Evolutionary conservation across 352 stramenopile genomes (phyloP), one percentile per base, ranked within the genome.

Genomic region (Pythium folliculosum): DNA sequence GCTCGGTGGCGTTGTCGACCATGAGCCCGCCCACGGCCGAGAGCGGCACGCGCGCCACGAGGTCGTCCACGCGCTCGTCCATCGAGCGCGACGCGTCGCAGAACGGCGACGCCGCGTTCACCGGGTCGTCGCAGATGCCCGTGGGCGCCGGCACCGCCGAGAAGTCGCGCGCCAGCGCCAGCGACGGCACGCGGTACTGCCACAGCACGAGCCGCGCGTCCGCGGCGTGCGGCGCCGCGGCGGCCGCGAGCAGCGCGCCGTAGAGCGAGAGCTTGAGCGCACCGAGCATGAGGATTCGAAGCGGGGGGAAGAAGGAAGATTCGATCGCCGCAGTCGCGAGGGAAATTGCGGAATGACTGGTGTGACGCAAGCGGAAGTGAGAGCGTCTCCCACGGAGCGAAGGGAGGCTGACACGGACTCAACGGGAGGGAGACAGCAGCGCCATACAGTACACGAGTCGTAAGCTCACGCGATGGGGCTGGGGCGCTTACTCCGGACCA

Each of bases 1-100:
- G 45, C 0, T 57, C 69, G 2, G 70, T 70, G 27, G 89, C 76
- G 22, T 85, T 83, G 67, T 95, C 84, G 27, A 88, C 77, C 3
- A 95, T 67, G 3, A 97, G 65, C 10, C 71, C 77, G 44, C 91
- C 77, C 25, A 90, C 89, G 30, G 95, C 82, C 5, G 88, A 63
- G 7, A 92, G 60, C 3, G 76, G 86, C 51, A 97, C 80, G 27
- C 76, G 75, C 16, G 52, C 38, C 23, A 97, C 76, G 9, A 97
- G 75, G 50, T 89, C 81, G 43, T 83, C 57, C 7, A 96, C 81
- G 12, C 91, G 81, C 19, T 71, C 68, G 59, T 82, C 72, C 16
- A 90, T 50, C n/a, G 72, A 49, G 43, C 89, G 63, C 47, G 67
- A 75, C 1, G 52, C 32, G 57, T 97, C 70, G 60, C 90, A 97